Percentiles rank a stretch among this genome's conserved stretches.
These are phyloP conservation scores for Macrolepiota fuliginosa DNA, from an alignment of 768 basidiomycete genomes.

Conservation along the genomic window DNA sequence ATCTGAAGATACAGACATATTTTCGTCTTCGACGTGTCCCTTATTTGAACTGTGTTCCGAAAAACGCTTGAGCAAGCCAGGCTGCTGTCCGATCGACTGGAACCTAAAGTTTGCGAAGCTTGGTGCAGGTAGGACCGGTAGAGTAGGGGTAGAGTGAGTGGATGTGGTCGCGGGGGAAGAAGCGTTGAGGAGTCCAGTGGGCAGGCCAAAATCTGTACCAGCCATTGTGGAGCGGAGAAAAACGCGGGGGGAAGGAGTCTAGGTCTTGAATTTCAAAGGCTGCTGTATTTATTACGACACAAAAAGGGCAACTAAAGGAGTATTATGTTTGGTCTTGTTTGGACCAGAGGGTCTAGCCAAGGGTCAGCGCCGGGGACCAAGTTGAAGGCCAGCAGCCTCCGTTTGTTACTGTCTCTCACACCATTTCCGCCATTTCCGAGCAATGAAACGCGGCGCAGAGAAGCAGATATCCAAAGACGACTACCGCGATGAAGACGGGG, in stretches of 20 bases:
- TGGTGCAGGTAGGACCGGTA: neutral
- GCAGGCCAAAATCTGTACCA: constrained; percentile 1
- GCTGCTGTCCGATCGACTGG: constrained; percentile 6
- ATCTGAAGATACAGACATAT: constrained; percentile 1
- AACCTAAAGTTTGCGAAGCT: constrained; percentile 8
- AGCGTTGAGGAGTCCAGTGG: neutral
- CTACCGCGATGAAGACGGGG: constrained; percentile 34
- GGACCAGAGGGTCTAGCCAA: neutral
- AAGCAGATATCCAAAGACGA: constrained; percentile 63
- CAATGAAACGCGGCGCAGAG: constrained; percentile 75
- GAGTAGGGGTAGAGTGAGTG: neutral
- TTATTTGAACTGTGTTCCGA: neutral
- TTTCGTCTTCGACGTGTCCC: neutral
- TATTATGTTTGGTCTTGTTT: constrained; percentile 2
- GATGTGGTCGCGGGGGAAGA: neutral
- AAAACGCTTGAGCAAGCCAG: constrained; percentile 1
- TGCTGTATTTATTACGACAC: neutral
- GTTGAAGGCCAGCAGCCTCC: neutral
- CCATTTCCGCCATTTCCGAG: neutral
- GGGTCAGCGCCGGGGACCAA: neutral
- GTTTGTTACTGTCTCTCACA: neutral
- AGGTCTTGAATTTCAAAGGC: neutral
- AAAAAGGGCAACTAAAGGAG: neutral
- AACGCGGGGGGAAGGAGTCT: neutral
- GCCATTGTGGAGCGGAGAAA: neutral